phyloP scores from a whole-genome alignment of 78 protist species.

The Dictyostelium intermedium region DNA sequence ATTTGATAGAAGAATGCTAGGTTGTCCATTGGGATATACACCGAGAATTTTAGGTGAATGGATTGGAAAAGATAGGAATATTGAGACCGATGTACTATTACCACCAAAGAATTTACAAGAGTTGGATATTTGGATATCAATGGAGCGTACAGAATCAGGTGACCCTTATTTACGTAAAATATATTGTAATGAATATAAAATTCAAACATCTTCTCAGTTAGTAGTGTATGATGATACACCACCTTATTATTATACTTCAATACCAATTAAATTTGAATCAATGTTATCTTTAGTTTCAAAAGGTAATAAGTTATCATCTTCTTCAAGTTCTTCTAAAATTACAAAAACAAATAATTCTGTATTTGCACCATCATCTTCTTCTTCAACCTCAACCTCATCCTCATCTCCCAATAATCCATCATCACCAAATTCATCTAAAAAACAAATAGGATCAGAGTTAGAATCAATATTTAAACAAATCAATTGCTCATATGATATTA shows the following conservation, averaged over 20 bases:
- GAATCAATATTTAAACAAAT: constrained; percentile 67
- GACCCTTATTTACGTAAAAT: constrained; percentile 44
- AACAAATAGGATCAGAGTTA: constrained; percentile 26
- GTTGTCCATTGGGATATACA: constrained; percentile 46
- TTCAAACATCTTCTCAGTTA: constrained; percentile 67
- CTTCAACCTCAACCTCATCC: background rate
- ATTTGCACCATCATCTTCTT: constrained; percentile 32
- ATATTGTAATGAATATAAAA: constrained; percentile 62
- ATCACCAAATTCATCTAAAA: background rate
- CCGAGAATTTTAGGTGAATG: constrained; percentile 69
- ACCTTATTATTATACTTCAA: constrained; percentile 55
- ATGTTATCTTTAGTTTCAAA: background rate
- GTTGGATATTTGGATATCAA: constrained; percentile 61
- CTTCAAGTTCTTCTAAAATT: background rate
- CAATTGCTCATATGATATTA: constrained; percentile 56
- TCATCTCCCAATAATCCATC: background rate
- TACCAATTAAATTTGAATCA: constrained; percentile 45
- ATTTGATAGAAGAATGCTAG: constrained; percentile 32
- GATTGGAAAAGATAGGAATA: background rate
- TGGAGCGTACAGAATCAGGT: constrained; percentile 52
- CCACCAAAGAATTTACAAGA: constrained; percentile 64
- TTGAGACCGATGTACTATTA: background rate
- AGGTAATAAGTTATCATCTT: background rate
- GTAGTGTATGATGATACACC: constrained; percentile 57
- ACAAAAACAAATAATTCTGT: constrained; percentile 25